Evolutionary conservation across 2,329 filamentous ascomycete species (phyloP).

Genomic region (Pezicula radicicola): DNA sequence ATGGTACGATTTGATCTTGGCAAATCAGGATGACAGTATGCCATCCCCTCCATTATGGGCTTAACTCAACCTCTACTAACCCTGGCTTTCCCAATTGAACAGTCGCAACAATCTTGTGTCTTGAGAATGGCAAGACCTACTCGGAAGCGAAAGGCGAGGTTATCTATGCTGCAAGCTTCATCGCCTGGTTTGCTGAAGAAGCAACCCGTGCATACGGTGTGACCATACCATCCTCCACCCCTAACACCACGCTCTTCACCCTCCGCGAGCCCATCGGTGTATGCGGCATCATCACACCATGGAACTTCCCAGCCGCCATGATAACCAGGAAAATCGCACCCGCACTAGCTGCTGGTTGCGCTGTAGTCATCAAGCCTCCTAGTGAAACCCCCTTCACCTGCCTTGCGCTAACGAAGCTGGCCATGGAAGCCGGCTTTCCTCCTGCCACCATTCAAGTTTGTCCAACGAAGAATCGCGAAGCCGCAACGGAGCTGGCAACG

Average conservation of each 20-base stretch:
- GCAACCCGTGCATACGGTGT: constrained; percentile 70
- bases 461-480: constrained; percentile 8
- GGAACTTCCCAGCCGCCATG: constrained; percentile 63
- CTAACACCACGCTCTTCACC: constrained; percentile 70
- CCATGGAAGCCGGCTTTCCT: constrained; percentile 77
- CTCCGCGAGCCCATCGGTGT: constrained; percentile 80
- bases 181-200: constrained; percentile 77
- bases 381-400: constrained; percentile 40
- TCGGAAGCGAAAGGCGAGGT: constrained; percentile 70
- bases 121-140: constrained; percentile 82
- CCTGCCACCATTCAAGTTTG: constrained; percentile 59
- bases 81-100: background rate
- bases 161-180: constrained; percentile 67
- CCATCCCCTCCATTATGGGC: constrained; percentile 22
- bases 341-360: constrained; percentile 55
- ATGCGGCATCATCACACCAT: constrained; percentile 76
- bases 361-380: constrained; percentile 53
- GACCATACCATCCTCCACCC: constrained; percentile 63
- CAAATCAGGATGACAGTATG: constrained; percentile 7
- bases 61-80: background rate
- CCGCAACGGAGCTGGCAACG: too few relatives aligned
- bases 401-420: constrained; percentile 9
- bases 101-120: constrained; percentile 75
- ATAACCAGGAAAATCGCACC: constrained; percentile 49
- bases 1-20: constrained; percentile 71